phyloP scores from a whole-genome alignment of 169 alveolate species.

The Plasmodium berghei region DNA sequence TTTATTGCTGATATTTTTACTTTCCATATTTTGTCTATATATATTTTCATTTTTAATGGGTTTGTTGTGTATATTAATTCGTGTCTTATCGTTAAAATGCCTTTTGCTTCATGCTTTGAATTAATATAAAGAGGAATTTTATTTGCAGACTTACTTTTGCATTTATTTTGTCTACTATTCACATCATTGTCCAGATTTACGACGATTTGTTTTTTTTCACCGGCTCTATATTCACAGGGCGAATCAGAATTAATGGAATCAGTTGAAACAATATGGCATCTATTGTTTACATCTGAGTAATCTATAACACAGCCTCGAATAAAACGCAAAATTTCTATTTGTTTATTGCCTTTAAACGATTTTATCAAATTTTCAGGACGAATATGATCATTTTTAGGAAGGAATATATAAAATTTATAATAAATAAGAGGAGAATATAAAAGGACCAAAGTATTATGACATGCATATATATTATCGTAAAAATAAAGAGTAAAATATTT shows the following conservation, averaged over 20 bases:
- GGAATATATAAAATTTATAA: slow-evolving; percentile 34
- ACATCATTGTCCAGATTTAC: not conserved
- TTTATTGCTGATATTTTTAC: slow-evolving; percentile 19
- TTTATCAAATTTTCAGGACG: not conserved
- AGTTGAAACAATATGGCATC: no score
- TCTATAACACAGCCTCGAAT: not conserved
- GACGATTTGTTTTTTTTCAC: not conserved
- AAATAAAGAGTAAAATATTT: slow-evolving; percentile 23
- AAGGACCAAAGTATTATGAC: slow-evolving; percentile 5
- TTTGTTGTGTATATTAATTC: slow-evolving; percentile 21
- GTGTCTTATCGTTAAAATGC: slow-evolving; percentile 14
- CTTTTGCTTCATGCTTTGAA: slow-evolving; percentile 12
- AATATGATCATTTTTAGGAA: not conserved
- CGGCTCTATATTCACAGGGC: not conserved
- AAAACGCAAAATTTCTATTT: not conserved
- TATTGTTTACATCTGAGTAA: no score
- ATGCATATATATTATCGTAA: slow-evolving; percentile 15
- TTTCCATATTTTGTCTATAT: slow-evolving; percentile 9
- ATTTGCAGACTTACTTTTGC: not conserved
- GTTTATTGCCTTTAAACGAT: slow-evolving; percentile 11
- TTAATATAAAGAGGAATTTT: slow-evolving; percentile 2
- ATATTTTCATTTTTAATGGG: not conserved
- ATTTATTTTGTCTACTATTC: not conserved
- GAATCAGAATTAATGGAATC: no score
- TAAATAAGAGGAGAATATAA: slow-evolving; percentile 28